Base-by-base conservation (phyloP, 2,329 filamentous ascomycete genomes). In the Epicoccum sorghinum region DNA sequence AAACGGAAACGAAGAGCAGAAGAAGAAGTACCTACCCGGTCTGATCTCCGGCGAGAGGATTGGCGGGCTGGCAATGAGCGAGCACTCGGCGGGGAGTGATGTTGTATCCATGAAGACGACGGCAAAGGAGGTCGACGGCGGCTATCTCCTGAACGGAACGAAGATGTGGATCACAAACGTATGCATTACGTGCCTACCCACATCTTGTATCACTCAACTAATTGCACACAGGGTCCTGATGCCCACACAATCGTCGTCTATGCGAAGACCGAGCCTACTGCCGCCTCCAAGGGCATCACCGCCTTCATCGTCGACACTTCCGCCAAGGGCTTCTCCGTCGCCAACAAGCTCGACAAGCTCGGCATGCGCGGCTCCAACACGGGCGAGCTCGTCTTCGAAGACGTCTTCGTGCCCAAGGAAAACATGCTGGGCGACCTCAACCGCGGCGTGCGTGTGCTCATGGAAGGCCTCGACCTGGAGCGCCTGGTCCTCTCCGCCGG, bases 81-180 rank as follows among this genome's bases (percentile, higher is more conserved):
- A 99, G 77, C 89, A 93, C 59, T 90, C 89, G 6, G 88, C 93
- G 0, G 93, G 93, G 12, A 93, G 89, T 64, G 93, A 99, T 77
- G 93, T 99, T 3, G 93, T 99, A 25, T 90, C 89, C 76, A 98
- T 98, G 93, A 91, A 93, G 73, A 96, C 88, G 39, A 88, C 85
- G 3, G 93, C 93, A 0, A 89, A 86, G 72, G 82, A 85, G 60
- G 89, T 91, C 9, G 89, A 95, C 66, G 93, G 92, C 32, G 93
- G 93, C 25, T 97, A 89, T 74, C 59, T 93, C 18, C 80, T 99
- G 50, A 91, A 93, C 69, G 93, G 93, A 29, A 90, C 88, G 57
- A 97, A 99, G 82, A 97, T 98, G 93, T 99, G 93, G 93, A 99
- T 99, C 73, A 99, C 93, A 58, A 99, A 99, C 76, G 91, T 83